A percentile compares a stretch with the other conserved stretches of the same genome.
Evolutionary conservation across 352 stramenopile species (phyloP).

Genomic region (Aphanomyces cochlioides): DNA sequence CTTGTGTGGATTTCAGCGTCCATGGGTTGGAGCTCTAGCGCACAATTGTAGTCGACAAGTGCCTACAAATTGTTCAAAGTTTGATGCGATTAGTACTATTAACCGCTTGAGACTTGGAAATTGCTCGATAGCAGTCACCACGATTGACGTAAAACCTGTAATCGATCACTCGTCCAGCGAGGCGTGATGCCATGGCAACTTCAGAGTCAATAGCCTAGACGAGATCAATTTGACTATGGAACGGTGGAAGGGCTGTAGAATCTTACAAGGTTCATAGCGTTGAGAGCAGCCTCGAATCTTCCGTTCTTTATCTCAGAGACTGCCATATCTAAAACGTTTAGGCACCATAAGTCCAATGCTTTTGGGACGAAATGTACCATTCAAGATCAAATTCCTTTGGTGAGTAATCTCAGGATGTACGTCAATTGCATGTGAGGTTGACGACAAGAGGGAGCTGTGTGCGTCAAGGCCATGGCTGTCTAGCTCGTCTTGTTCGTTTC

Average conservation of each 20-base stretch:
- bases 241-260: not conserved
- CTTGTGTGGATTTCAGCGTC: conserved; percentile 52
- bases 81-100: conserved; percentile 10
- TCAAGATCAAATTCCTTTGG: conserved; percentile 71
- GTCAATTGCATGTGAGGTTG: conserved; percentile 15
- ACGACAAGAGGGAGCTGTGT: not conserved
- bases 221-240: not conserved
- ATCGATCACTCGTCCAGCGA: conserved; percentile 44
- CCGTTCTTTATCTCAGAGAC: conserved; percentile 4
- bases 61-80: conserved; percentile 38
- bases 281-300: conserved; percentile 62
- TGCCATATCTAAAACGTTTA: conserved; percentile 15
- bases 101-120: conserved; percentile 70
- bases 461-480: conserved; percentile 40
- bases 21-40: conserved; percentile 54
- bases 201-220: conserved; percentile 49
- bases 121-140: conserved; percentile 66
- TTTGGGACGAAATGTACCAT: conserved; percentile 50
- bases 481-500: conserved; percentile 13
- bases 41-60: conserved; percentile 72
- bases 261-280: conserved; percentile 65
- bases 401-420: conserved; percentile 62
- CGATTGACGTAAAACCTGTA: conserved; percentile 62
- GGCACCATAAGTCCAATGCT: conserved; percentile 29
- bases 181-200: conserved; percentile 44